Evolutionary conservation across 2,329 filamentous ascomycete genomes (phyloP).

Genomic region (Aspergillus tubingensis): DNA sequence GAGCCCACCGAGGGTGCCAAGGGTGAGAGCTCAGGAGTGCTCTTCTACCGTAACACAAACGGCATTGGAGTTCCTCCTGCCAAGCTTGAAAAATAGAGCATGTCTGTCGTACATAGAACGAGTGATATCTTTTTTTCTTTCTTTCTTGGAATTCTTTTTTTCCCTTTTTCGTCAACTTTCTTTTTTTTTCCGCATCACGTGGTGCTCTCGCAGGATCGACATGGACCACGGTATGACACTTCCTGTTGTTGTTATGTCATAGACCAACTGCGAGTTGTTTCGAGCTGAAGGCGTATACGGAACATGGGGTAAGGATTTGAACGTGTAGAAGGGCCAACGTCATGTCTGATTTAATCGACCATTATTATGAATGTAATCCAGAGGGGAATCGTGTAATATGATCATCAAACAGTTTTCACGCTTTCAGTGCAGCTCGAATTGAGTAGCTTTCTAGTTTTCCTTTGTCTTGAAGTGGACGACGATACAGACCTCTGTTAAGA

Average conservation of each 20-base stretch:
- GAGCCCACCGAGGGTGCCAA: slow-evolving; percentile 82
- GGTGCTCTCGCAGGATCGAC: slow-evolving; percentile 30
- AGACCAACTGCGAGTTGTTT: slow-evolving; percentile 7
- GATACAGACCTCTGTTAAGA: no score
- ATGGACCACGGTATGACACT: slow-evolving; percentile 21
- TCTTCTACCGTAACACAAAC: slow-evolving; percentile 96
- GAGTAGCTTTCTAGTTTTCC: no score
- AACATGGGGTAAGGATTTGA: neutral
- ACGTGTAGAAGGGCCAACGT: slow-evolving; percentile 1
- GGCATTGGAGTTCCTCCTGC: slow-evolving; percentile 68
- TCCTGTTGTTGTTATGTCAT: neutral
- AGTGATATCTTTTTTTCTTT: slow-evolving; percentile 6
- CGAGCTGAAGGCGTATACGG: slow-evolving; percentile 9
- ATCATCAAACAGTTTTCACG: no score
- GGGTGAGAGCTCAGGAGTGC: slow-evolving; percentile 78
- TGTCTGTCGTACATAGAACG: slow-evolving; percentile 19
- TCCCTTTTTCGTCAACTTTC: slow-evolving; percentile 8
- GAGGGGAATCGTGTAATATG: neutral
- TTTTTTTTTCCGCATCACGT: slow-evolving; percentile 14
- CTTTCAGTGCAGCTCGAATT: no score
- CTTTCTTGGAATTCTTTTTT: slow-evolving; percentile 13
- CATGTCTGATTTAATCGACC: neutral
- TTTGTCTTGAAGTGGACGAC: no score
- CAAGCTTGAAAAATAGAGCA: slow-evolving; percentile 41
- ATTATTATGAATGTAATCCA: neutral